Evolutionary conservation across 78 protist genomes (phyloP), one percentile per base, ranked within the genome.

Genomic region (Chrysochromulina tobinii): DNA sequence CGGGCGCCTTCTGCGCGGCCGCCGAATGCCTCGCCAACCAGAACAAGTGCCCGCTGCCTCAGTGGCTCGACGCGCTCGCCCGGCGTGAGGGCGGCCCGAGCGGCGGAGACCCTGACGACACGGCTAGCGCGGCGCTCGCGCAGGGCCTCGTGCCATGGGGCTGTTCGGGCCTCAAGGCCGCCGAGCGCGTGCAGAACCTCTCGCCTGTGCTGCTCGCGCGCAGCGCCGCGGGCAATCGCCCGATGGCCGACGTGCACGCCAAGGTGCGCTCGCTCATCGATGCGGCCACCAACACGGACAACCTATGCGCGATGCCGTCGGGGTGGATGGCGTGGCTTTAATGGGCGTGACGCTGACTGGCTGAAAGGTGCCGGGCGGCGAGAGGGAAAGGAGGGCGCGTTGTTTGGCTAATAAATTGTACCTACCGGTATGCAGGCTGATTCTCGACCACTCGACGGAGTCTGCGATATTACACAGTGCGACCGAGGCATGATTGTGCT

Each of bases 271-370:
- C 59, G 48, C 89, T 87, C 23, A 27, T 87, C 75, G 72, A 21
- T 9, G 89, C 58, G 4, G 89, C 89, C 4, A 87, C 89, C 75
- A 8, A 2, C 18, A 50, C 58, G 69, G 73, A 87, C 53, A 21
- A 53, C 18, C 89, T 87, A 11, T 4, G 21, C 38, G 8, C 21
- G 7, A 5, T 25, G 73, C 59, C 75, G 57, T 50, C 89, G n/a
- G 66, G 73, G 4, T 87, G 89, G 89, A 69, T 61, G 73, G 75
- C 89, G 21, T 87, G 89, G 89, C 48, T 87, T 53, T 87, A 83
- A 14, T 11, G 81, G 7, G 51, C 81, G 81, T 11, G 51, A 14
- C 81, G 64, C 64, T 38, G 38, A 38, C 38, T 38, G 38, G 38
- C 38, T 38, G 38, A 38, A 38, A 38, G 38, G 38, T 38, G 38